Base-by-base conservation (phyloP, 2,329 filamentous ascomycete genomes). In the Keithomyces neogunnii region DNA sequence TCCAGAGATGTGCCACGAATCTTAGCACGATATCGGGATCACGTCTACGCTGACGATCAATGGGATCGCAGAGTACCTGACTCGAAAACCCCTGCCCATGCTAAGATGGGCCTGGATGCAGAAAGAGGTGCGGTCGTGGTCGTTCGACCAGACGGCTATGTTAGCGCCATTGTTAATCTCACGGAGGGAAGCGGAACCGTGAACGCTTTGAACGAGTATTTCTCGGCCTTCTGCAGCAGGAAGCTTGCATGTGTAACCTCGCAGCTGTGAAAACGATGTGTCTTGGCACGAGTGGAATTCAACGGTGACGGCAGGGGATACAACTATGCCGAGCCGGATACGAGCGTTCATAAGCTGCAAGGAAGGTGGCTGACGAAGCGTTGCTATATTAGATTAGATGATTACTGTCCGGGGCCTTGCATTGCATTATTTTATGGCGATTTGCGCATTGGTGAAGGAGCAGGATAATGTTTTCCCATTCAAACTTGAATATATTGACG, bases 31-130 rank as follows among this genome's bases (percentile, higher is more conserved):
- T 96, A 96, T 67, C 76, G 83, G 47, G 85, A 90, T 60, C 86
- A 93, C 60, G 75, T 96, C 36, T 96, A 95, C 62, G 87, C 89
- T 1, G 91, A 96, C 61, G 89, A 96, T 66, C 76, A 86, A 46
- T 84, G 81, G 72, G 88, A 93, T 63, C 73, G 78, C 43, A 75
- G 81, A 5, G 84, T 89, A 1, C 83, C 86, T 0, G 74, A 85
- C 26, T 85, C 87, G 1, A 76, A 75, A 59, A 89, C 85, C 4
- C 77, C 88, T 3, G 89, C 89, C 4, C 91, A 96, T 67, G 84
- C 85, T 42, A 96, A 95, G 76, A 86, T 95, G 76, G 91, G 91
- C 0, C 66, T 96, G 30, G 79, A 86, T 56, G 74, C 85, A 61
- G 81, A 87, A 55, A 77, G 73, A 55, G 89, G 89, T 9, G 89